Base-by-base conservation (phyloP, 2,329 filamentous ascomycete species). In the Monosporascus sp. region DNA sequence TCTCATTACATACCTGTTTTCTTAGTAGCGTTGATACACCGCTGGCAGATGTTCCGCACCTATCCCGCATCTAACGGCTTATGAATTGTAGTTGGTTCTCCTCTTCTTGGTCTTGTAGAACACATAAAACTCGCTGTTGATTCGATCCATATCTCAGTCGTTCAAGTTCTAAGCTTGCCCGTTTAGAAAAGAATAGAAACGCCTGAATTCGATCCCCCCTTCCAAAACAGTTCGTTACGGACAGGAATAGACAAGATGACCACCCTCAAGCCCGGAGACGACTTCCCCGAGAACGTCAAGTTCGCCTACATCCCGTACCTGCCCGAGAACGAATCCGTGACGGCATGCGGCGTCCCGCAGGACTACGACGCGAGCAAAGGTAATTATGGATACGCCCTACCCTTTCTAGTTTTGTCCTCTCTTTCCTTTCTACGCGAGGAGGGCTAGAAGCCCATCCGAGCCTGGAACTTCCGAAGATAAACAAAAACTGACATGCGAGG, bases 221-320 rank as follows among this genome's bases (percentile, higher is more conserved):
- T 19, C 44, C 24, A 40, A 50, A 46, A 48, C 47, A 43, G n/a
- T 47, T 40, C 36, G 40, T 51, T 31, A 56, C 26, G 37, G 3
- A 41, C 38, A n/a, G 19, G 2, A 50, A 24, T 49, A 38, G 48
- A 51, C 54, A 73, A 56, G 56, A 81, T 82, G 79, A 66, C 86
- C 76, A 81, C 81, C 71, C 82, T 94, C 73, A 86, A 92, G 72
- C 81, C 82, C 70, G 92, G 92, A 69, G 90, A 96, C 72, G 77
- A 78, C 70, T 93, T 97, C 81, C 92, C 92, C 63, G 77, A 85
- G 63, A 87, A 82, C 64, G 86, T 96, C 57, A 79, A 80, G 72
- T 97, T 97, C 80, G 87, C 84, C 66, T 94, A 92, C 81, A 83
- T 94, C 62, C 87, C 90, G 57, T 90, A 90, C 72, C 81, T 84